A percentile compares a stretch with the other conserved stretches of the same genome.
phyloP scores from a whole-genome alignment of 1,284 basidiomycete species.

The Ustilago hordei region DNA sequence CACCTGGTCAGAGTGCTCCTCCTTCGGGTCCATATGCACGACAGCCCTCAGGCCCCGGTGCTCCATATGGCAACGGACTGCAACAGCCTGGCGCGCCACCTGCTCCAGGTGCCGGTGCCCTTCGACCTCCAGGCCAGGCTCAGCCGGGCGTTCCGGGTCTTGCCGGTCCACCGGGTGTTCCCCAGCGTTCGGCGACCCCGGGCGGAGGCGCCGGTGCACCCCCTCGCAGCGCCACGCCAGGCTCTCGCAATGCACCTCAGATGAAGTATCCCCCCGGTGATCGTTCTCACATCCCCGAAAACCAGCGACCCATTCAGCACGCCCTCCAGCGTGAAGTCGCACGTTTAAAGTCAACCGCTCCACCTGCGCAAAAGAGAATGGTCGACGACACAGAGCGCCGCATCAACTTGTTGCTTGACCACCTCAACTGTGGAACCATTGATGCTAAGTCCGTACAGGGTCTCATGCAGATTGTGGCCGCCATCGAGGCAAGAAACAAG shows the following conservation, averaged over 20 bases:
- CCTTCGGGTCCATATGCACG: constrained; percentile 45
- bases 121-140: constrained; percentile 42
- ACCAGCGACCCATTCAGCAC: constrained; percentile 77
- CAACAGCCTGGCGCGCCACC: constrained; percentile 32
- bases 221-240: constrained; percentile 55
- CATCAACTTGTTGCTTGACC: constrained; percentile 87
- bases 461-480: constrained; percentile 67
- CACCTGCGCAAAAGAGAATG: constrained; percentile 85
- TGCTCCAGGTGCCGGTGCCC: constrained; percentile 30
- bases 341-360: constrained; percentile 52
- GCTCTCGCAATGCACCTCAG: constrained; percentile 59
- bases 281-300: constrained; percentile 86
- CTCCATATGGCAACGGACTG: constrained; percentile 37
- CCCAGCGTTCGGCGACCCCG: constrained; percentile 70
- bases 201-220: constrained; percentile 67
- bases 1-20: constrained; percentile 45
- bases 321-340: constrained; percentile 53
- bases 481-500: constrained; percentile 64
- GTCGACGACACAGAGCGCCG: constrained; percentile 89
- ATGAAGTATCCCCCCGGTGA: constrained; percentile 93
- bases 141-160: constrained; percentile 34
- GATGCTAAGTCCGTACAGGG: constrained; percentile 58
- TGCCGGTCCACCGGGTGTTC: constrained; percentile 58
- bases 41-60: constrained; percentile 31
- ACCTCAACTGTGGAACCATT: constrained; percentile 88